phyloP scores from a whole-genome alignment of 495 filamentous ascomycete species.

The Penicillium bialowiezense region DNA sequence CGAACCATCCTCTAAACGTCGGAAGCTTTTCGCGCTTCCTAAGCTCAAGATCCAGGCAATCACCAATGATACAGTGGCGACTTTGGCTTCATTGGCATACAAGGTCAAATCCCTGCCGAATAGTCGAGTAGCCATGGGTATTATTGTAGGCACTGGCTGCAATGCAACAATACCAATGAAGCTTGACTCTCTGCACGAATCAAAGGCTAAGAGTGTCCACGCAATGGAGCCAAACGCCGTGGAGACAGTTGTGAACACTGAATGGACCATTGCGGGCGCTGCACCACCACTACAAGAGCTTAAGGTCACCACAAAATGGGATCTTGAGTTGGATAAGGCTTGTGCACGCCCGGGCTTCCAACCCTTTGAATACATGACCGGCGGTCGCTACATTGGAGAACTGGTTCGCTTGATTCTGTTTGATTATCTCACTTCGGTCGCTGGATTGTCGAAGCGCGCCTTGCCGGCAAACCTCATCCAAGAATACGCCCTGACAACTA shows the following conservation, averaged over 20 bases:
- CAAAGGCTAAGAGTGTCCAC: slow-evolving; percentile 51
- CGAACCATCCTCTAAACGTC: slow-evolving; percentile 43
- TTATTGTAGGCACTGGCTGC: slow-evolving; percentile 80
- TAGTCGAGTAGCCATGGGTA: slow-evolving; percentile 71
- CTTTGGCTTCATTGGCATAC: slow-evolving; percentile 73
- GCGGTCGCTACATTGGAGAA: slow-evolving; percentile 80
- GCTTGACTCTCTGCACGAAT: slow-evolving; percentile 58
- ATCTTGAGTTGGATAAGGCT: slow-evolving; percentile 58
- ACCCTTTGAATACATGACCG: slow-evolving; percentile 85
- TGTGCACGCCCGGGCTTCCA: slow-evolving; percentile 77
- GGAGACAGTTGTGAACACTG: slow-evolving; percentile 77
- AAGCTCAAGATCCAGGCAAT: slow-evolving; percentile 71
- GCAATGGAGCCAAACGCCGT: slow-evolving; percentile 43
- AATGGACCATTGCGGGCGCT: slow-evolving; percentile 80
- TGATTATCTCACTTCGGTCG: slow-evolving; percentile 56
- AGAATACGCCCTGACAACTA: slow-evolving; percentile 65
- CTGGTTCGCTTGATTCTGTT: slow-evolving; percentile 69
- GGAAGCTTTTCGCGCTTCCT: slow-evolving; percentile 55
- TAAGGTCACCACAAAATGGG: slow-evolving; percentile 68
- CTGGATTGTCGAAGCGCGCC: slow-evolving; percentile 30
- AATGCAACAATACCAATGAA: slow-evolving; percentile 79
- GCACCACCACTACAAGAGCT: slow-evolving; percentile 61
- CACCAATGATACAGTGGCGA: slow-evolving; percentile 78
- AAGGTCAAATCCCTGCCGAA: slow-evolving; percentile 58
- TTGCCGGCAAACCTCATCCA: slow-evolving; percentile 58